These are phyloP conservation scores for Aurifilum marmelostoma DNA, from an alignment of 2,329 filamentous ascomycete species.

Conservation along the genomic window DNA sequence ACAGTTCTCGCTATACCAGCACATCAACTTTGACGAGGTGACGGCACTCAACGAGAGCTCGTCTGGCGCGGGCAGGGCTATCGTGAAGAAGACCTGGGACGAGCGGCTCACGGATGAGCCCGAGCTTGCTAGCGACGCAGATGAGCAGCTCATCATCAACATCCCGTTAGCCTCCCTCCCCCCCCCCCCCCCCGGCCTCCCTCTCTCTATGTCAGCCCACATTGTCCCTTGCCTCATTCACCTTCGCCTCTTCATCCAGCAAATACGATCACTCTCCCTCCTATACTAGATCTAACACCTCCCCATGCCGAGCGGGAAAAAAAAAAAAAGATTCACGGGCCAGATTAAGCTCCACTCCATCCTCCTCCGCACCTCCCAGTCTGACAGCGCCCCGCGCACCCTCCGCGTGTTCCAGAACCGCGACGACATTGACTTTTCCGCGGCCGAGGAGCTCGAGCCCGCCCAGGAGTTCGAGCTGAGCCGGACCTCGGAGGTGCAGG, in stretches of 20 bases:
- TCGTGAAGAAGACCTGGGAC: constrained; percentile 90
- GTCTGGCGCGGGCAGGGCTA: constrained; percentile 68
- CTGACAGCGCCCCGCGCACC: constrained; percentile 73
- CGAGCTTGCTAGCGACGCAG: constrained; percentile 81
- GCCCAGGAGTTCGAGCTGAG: constrained; percentile 79
- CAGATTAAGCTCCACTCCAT: constrained; percentile 92
- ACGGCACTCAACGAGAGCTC: constrained; percentile 81
- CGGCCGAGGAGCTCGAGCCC: constrained; percentile 69
- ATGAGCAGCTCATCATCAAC: constrained; percentile 92
- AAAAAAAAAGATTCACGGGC: constrained; percentile 67
- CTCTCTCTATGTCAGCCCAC: too few species aligned
- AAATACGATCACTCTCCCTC: not conserved
- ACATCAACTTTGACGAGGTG: constrained; percentile 87
- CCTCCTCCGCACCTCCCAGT: constrained; percentile 77
- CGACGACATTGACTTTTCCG: constrained; percentile 81
- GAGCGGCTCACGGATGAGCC: constrained; percentile 73
- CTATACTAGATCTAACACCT: not conserved
- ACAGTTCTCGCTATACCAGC: constrained; percentile 87
- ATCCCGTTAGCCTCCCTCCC: constrained; percentile 68
- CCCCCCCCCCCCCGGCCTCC: not conserved
- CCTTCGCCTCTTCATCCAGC: not conserved
- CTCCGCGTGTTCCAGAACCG: constrained; percentile 88
- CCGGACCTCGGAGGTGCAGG: constrained; percentile 80
- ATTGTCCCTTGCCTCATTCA: not conserved
- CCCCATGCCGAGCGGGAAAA: too few species aligned